Percentiles rank a stretch among this genome's conserved stretches.
Conservation (phyloP, 2,329 filamentous ascomycete species). For the Phoma herbarum region DNA sequence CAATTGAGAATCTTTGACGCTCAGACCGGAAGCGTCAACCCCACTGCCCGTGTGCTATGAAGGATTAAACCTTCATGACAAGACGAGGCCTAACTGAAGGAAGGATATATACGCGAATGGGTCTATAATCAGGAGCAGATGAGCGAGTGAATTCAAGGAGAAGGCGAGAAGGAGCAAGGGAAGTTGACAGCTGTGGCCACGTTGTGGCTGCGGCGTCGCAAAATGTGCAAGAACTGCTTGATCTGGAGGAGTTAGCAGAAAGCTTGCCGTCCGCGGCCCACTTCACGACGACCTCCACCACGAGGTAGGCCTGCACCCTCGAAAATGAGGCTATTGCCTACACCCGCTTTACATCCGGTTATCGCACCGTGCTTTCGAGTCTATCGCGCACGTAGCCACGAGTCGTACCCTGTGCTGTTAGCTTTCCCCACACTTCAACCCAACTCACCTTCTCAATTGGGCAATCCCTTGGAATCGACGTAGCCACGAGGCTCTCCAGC, state of each 20-base stretch:
- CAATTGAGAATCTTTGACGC: background rate
- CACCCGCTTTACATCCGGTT: background rate
- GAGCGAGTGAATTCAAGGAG: background rate
- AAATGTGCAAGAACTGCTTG: background rate
- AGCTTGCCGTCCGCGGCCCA: background rate
- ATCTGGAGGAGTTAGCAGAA: background rate
- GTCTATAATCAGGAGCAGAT: background rate
- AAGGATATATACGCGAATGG: background rate
- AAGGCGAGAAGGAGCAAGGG: background rate
- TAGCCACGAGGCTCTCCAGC: background rate
- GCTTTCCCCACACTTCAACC: slow-evolving; percentile 12
- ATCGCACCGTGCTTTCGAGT: background rate
- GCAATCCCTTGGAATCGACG: slow-evolving; percentile 3
- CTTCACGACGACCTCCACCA: slow-evolving; percentile 1
- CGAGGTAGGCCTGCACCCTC: background rate
- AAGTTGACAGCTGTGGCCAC: background rate
- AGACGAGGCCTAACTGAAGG: background rate
- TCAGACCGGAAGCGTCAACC: background rate
- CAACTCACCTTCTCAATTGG: slow-evolving; percentile 14
- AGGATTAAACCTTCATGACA: background rate
- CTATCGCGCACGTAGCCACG: background rate
- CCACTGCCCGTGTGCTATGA: background rate
- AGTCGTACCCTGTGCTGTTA: slow-evolving; percentile 4
- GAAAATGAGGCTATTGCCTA: slow-evolving; percentile 2
- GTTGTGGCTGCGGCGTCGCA: background rate